Percentiles rank a stretch among this genome's conserved stretches.
phyloP scores from a whole-genome alignment of 139 green algal species.

The Klebsormidium nitens region DNA sequence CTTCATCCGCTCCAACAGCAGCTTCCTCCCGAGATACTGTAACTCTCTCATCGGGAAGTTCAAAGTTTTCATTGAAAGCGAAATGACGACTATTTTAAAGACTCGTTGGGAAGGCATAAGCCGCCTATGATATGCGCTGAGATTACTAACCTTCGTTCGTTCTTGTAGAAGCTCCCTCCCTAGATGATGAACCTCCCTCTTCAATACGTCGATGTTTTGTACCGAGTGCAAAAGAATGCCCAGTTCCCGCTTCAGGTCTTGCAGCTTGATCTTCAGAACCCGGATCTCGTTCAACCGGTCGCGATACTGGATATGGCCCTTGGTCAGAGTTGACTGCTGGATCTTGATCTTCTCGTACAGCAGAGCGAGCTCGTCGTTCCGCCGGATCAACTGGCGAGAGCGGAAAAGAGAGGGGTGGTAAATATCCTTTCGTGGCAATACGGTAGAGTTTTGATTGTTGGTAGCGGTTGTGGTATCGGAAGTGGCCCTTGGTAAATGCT shows the following conservation, averaged over 20 bases:
- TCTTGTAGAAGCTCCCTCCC: conserved; percentile 72
- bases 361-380: conserved; percentile 88
- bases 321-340: conserved; percentile 72
- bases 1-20: too few species aligned
- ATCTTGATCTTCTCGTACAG: conserved; percentile 95
- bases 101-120: too few species aligned
- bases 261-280: conserved; percentile 80
- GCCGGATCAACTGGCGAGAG: conserved; percentile 63
- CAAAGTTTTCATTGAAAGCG: too few species aligned
- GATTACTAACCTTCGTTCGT: conserved; percentile 61
- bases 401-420: too few species aligned
- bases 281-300: conserved; percentile 83
- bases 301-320: conserved; percentile 79
- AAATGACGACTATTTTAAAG: too few species aligned
- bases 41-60: too few species aligned
- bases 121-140: too few species aligned
- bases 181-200: conserved; percentile 82
- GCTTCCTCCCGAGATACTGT: too few species aligned
- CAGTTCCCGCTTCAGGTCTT: conserved; percentile 75
- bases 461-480: conserved; percentile 78
- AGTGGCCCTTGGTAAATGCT: conserved; percentile 68
- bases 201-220: conserved; percentile 78
- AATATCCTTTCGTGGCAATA: too few species aligned
- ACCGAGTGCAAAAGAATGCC: conserved; percentile 68
- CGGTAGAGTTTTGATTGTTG: too few species aligned